Conservation (phyloP, 2,329 filamentous ascomycete genomes). For the Aspergillus fischeri region DNA sequence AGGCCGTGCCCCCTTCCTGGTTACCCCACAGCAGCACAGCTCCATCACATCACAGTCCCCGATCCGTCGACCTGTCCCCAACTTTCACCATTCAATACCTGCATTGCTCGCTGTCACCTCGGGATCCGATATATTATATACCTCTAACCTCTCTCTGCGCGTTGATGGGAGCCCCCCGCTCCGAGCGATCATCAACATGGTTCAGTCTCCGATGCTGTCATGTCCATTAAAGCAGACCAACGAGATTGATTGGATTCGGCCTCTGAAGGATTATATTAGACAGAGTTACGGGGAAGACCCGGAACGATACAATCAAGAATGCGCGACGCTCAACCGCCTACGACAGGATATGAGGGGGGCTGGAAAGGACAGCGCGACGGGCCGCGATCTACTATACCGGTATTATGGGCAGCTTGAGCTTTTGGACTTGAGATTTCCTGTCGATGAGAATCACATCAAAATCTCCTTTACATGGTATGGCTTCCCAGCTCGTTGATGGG, state of each 20-base stretch:
- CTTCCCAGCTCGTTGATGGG: neutral
- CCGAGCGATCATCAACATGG: constrained; percentile 51
- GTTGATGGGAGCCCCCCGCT: constrained; percentile 35
- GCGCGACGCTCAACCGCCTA: constrained; percentile 85
- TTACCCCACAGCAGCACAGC: neutral
- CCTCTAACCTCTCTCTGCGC: constrained; percentile 3
- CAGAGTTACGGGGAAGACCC: constrained; percentile 94
- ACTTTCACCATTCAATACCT: constrained; percentile 8
- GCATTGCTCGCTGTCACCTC: neutral
- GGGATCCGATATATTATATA: neutral
- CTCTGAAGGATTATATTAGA: constrained; percentile 89
- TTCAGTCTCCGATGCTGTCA: constrained; percentile 91
- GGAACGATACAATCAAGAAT: constrained; percentile 93
- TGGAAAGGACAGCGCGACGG: constrained; percentile 91
- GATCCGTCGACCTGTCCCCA: neutral
- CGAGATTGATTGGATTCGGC: constrained; percentile 96
- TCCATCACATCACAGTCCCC: neutral
- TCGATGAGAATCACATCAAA: constrained; percentile 98
- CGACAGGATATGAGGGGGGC: constrained; percentile 98
- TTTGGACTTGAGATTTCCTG: constrained; percentile 88
- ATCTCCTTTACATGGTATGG: constrained; percentile 93
- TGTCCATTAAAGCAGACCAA: constrained; percentile 89
- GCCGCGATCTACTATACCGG: constrained; percentile 86
- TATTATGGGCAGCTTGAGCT: constrained; percentile 98
- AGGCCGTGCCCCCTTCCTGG: neutral